These are phyloP conservation scores for Otatea glauca DNA, from an alignment of 176 grass and related monocot species.

Conservation along the genomic window DNA sequence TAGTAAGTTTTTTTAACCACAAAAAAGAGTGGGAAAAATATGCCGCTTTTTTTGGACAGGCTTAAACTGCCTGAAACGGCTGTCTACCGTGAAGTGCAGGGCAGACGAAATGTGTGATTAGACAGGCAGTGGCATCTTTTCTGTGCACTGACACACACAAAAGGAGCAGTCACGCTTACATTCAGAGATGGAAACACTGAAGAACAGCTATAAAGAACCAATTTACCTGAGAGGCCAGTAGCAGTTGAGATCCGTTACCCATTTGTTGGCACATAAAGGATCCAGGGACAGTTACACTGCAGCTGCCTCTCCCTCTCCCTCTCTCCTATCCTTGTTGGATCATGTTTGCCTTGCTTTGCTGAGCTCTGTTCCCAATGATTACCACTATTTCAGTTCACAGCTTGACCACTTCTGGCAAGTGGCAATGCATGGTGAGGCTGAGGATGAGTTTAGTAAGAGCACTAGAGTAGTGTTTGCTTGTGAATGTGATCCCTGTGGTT, in stretches of 20 bases:
- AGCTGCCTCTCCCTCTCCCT: background rate
- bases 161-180: background rate
- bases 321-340: background rate
- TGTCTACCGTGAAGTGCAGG: background rate
- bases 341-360: background rate
- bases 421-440: background rate
- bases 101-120: background rate
- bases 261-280: background rate
- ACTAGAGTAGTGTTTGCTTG: background rate
- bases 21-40: background rate
- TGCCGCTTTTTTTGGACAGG: background rate
- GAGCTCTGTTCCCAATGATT: background rate
- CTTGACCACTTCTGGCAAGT: background rate
- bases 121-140: background rate
- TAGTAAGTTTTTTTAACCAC: background rate
- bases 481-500: background rate
- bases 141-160: background rate
- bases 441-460: too few species aligned
- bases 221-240: background rate
- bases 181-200: too few species aligned
- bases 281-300: background rate
- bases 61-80: background rate
- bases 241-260: background rate
- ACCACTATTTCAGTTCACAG: background rate
- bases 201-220: background rate